These are phyloP conservation scores for Penicillium sp. DNA, from an alignment of 2,329 filamentous ascomycete genomes.

Conservation along the genomic window DNA sequence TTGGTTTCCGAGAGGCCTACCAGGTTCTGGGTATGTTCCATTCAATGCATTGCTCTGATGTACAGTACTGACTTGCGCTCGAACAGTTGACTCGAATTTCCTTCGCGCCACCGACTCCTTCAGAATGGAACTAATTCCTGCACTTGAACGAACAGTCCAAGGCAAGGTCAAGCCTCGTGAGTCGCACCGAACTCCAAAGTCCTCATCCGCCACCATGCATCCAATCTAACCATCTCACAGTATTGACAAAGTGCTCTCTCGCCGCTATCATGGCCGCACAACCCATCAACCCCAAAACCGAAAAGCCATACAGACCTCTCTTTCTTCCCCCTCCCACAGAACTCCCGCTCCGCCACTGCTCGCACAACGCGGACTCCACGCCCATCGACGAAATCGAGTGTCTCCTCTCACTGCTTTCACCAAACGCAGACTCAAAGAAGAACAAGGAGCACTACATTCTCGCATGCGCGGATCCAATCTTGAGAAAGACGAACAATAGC, in stretches of 20 bases:
- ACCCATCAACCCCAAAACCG: constrained; percentile 41
- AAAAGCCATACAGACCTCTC: constrained; percentile 41
- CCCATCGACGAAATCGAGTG: constrained; percentile 48
- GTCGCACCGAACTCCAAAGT: constrained; percentile 29
- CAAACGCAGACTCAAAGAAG: constrained; percentile 39
- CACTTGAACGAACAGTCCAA: constrained; percentile 78
- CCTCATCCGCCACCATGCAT: not conserved
- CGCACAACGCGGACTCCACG: constrained; percentile 44
- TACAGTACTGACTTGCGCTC: constrained; percentile 16
- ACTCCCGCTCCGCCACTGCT: constrained; percentile 49
- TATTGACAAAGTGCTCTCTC: constrained; percentile 70
- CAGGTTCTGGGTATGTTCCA: constrained; percentile 69
- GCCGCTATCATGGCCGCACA: constrained; percentile 45
- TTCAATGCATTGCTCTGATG: constrained; percentile 9
- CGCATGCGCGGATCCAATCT: constrained; percentile 42
- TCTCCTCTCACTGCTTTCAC: constrained; percentile 46
- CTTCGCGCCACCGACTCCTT: constrained; percentile 76
- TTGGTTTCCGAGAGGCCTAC: constrained; percentile 91
- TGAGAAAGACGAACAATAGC: constrained; percentile 27
- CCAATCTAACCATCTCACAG: constrained; percentile 43
- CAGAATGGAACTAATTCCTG: constrained; percentile 82
- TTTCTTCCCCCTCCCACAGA: constrained; percentile 48
- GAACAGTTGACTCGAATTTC: constrained; percentile 76
- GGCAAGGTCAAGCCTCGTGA: constrained; percentile 79
- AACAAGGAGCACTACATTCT: constrained; percentile 52